Percentiles rank a stretch among this genome's conserved stretches.
These are phyloP conservation scores for Lecanoromycetidae sp. DNA, from an alignment of 2,329 filamentous ascomycete genomes.

Conservation along the genomic window DNA sequence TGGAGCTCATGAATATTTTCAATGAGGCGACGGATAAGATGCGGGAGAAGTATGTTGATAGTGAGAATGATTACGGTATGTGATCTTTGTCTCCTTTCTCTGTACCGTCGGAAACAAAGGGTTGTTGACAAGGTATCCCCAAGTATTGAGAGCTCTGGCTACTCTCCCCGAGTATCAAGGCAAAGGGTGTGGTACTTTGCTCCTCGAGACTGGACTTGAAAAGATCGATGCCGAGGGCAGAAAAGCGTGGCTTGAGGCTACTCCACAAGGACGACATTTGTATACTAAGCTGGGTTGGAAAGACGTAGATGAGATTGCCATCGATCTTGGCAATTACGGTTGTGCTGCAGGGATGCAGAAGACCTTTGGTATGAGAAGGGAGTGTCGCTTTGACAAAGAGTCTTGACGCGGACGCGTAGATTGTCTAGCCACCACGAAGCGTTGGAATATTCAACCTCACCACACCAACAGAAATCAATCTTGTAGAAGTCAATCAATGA, in stretches of 20 bases:
- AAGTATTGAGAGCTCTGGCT: conserved; percentile 36
- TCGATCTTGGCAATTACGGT: conserved; percentile 27
- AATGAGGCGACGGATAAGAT: conserved; percentile 17
- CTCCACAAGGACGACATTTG: conserved; percentile 34
- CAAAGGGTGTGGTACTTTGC: conserved; percentile 32
- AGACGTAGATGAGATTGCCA: conserved; percentile 27
- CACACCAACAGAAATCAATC: too few species aligned
- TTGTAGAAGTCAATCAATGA: too few species aligned
- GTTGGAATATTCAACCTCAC: too few species aligned
- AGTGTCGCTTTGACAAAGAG: too few species aligned
- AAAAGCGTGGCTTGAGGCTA: conserved; percentile 41
- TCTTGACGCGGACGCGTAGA: too few species aligned
- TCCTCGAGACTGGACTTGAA: conserved; percentile 39
- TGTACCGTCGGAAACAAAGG: neutral
- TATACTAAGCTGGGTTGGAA: conserved; percentile 41
- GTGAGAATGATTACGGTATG: conserved; percentile 22
- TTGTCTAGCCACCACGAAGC: too few species aligned
- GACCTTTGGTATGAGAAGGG: conserved; percentile 23
- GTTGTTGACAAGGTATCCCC: neutral
- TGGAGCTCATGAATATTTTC: conserved; percentile 26
- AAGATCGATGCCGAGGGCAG: conserved; percentile 34
- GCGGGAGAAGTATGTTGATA: conserved; percentile 18
- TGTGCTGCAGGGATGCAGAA: conserved; percentile 17
- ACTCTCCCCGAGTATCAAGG: conserved; percentile 35
- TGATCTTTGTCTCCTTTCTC: neutral